Conservation (phyloP, 192 early-diverging fungal species). For the Cladochytrium replicatum region DNA sequence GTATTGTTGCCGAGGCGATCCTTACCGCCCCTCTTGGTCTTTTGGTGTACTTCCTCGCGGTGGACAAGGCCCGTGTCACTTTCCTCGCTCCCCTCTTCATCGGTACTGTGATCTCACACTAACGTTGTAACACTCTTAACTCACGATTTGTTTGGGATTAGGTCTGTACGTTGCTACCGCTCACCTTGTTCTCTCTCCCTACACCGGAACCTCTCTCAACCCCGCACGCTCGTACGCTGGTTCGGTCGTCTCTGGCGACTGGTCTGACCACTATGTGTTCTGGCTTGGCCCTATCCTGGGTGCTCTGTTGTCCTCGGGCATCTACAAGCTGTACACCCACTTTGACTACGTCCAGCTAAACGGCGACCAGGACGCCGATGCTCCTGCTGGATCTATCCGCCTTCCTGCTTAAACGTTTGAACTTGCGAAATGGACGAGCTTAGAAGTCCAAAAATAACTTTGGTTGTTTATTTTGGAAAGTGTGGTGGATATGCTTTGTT, state of each 20-base stretch:
- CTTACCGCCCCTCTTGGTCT: constrained; percentile 29
- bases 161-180: constrained; percentile 28
- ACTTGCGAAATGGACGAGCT: too few relatives aligned
- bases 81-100: constrained; percentile 32
- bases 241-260: constrained; percentile 35
- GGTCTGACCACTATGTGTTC: constrained; percentile 52
- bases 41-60: constrained; percentile 32
- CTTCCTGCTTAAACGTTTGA: too few relatives aligned
- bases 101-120: too few relatives aligned
- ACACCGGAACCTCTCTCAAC: constrained; percentile 49
- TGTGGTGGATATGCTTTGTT: too few relatives aligned
- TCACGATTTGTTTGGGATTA: too few relatives aligned
- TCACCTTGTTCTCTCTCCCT: constrained; percentile 30
- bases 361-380: too few relatives aligned
- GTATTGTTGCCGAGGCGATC: too few relatives aligned
- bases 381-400: too few relatives aligned
- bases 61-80: constrained; percentile 27
- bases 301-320: constrained; percentile 21
- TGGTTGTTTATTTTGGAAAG: too few relatives aligned
- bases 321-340: constrained; percentile 21
- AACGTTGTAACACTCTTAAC: too few relatives aligned
- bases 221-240: constrained; percentile 58
- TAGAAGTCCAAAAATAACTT: too few relatives aligned
- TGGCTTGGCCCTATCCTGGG: constrained; percentile 49
- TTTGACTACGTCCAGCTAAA: too few relatives aligned